Conservation (phyloP, 2,329 filamentous ascomycete species). For the Hypoxylon sp. region DNA sequence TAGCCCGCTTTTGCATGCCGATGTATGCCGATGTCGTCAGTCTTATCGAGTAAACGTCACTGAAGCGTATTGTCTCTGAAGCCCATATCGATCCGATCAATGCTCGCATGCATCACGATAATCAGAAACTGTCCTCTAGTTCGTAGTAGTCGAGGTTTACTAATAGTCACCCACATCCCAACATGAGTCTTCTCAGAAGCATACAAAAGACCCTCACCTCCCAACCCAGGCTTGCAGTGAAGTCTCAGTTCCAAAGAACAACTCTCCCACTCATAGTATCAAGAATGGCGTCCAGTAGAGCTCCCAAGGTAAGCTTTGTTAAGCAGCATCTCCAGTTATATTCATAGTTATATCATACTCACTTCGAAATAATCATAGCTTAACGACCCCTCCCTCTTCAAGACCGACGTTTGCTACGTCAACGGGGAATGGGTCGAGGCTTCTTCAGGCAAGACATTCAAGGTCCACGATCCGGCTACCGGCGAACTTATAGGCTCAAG, state of each 20-base stretch:
- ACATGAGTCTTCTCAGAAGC: slow-evolving; percentile 41
- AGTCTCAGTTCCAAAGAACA: slow-evolving; percentile 43
- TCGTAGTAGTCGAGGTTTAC: slow-evolving; percentile 5
- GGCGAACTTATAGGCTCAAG: slow-evolving; percentile 81
- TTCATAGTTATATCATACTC: slow-evolving; percentile 4
- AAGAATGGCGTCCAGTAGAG: slow-evolving; percentile 43
- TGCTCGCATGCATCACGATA: slow-evolving; percentile 9
- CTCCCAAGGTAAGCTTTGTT: slow-evolving; percentile 37
- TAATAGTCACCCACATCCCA: slow-evolving; percentile 18
- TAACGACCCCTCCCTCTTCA: slow-evolving; percentile 82
- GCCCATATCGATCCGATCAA: slow-evolving; percentile 6
- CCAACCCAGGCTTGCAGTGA: slow-evolving; percentile 36
- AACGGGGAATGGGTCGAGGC: slow-evolving; percentile 93
- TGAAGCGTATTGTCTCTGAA: slow-evolving; percentile 13
- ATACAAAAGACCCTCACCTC: slow-evolving; percentile 38
- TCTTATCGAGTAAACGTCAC: slow-evolving; percentile 30
- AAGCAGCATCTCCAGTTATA: not conserved
- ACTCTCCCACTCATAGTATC: slow-evolving; percentile 42
- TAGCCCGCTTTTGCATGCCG: slow-evolving; percentile 27
- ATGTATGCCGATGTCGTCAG: slow-evolving; percentile 33
- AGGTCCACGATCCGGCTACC: slow-evolving; percentile 85
- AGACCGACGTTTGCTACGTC: slow-evolving; percentile 81
- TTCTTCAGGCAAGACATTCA: slow-evolving; percentile 88
- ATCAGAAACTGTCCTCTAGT: slow-evolving; percentile 6
- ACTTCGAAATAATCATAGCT: slow-evolving; percentile 57